Evolutionary conservation across 352 stramenopile species (phyloP).

Genomic region (Pelagophyceae sp.): DNA sequence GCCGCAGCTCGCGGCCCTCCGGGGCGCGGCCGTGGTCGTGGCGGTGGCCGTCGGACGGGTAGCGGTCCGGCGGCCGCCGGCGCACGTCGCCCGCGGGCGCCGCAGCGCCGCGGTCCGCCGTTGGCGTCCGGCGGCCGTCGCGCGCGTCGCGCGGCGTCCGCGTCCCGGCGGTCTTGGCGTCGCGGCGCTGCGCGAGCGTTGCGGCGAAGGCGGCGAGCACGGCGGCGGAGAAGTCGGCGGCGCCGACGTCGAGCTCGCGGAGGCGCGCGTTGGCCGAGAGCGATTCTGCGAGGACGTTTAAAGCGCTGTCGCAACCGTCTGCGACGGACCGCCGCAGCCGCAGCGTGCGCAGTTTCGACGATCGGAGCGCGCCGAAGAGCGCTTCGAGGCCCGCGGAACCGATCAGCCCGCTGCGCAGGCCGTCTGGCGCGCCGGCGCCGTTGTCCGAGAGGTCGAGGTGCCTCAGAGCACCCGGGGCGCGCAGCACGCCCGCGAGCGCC

Average conservation of each 20-base stretch:
- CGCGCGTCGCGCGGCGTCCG: too few relatives aligned
- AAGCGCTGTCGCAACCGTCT: background rate
- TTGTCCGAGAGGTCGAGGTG: background rate
- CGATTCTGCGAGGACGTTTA: background rate
- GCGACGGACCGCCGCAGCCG: background rate
- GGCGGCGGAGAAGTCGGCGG: background rate
- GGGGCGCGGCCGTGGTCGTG: too few relatives aligned
- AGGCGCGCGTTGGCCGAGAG: background rate
- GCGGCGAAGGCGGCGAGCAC: background rate
- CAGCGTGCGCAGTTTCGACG: background rate
- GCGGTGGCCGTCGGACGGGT: too few relatives aligned
- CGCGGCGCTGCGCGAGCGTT: background rate
- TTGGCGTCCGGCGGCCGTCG: too few relatives aligned
- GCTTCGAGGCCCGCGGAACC: background rate
- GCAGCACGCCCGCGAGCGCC: background rate
- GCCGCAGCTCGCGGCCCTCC: too few relatives aligned
- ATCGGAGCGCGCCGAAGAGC: background rate
- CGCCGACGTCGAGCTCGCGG: background rate
- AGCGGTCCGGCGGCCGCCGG: too few relatives aligned
- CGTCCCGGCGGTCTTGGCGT: background rate
- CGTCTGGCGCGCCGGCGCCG: too few relatives aligned
- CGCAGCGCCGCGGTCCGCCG: too few relatives aligned
- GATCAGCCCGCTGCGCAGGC: too few relatives aligned
- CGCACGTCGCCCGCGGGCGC: too few relatives aligned
- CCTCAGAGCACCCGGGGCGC: background rate